Conservation (phyloP, 2,329 filamentous ascomycete species). For the Lasiodiplodia gonubiensis region DNA sequence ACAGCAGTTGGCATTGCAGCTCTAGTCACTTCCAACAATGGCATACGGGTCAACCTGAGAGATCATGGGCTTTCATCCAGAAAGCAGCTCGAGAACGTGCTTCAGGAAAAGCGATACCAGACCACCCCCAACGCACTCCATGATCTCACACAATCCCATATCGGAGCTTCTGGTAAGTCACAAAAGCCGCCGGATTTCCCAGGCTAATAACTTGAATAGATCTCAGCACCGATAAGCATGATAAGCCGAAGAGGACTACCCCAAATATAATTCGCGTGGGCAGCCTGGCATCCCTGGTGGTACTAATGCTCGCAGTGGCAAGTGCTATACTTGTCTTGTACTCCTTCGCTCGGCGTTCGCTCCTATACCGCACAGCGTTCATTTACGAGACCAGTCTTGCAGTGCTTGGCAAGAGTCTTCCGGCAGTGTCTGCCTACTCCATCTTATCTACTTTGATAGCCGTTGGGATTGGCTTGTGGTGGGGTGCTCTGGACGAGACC, state of each 20-base stretch:
- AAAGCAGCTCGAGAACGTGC: not conserved
- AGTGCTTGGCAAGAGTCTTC: not conserved
- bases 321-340: not conserved
- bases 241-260: too few species aligned
- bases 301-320: not conserved
- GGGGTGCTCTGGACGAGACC: conserved; percentile 34
- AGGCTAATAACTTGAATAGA: too few species aligned
- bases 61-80: too few species aligned
- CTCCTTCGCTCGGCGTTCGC: not conserved
- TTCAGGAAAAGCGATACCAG: not conserved
- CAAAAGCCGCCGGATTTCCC: too few species aligned
- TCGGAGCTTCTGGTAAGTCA: not conserved
- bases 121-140: not conserved
- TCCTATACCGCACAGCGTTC: not conserved
- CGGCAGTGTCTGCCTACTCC: not conserved
- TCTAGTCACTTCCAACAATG: not conserved
- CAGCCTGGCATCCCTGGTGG: too few species aligned
- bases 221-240: too few species aligned
- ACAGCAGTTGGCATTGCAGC: not conserved
- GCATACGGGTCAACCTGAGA: too few species aligned
- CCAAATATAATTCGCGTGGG: too few species aligned
- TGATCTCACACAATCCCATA: not conserved
- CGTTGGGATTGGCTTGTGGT: conserved; percentile 34
- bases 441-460: not conserved
- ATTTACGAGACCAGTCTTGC: conserved; percentile 22